These are phyloP conservation scores for Hansenula lynferdii DNA, from an alignment of 1,139 yeast species.

Conservation along the genomic window DNA sequence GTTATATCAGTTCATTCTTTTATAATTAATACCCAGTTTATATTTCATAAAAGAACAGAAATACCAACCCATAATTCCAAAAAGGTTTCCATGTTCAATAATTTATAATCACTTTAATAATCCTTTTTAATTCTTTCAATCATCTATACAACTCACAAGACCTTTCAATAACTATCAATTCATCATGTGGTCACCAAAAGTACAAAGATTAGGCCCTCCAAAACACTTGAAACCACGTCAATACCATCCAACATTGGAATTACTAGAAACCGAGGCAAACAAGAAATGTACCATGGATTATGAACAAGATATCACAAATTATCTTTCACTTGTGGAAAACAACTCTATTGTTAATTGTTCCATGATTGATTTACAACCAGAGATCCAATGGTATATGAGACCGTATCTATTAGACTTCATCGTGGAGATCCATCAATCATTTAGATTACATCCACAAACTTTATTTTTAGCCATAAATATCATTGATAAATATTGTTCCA, in stretches of 20 bases:
- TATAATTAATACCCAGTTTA: too few species aligned
- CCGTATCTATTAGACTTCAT: conserved; percentile 82
- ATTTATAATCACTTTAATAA: too few species aligned
- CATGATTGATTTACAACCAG: conserved; percentile 90
- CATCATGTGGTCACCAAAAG: conserved; percentile 2
- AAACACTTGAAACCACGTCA: conserved; percentile 17
- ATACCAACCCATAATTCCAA: too few species aligned
- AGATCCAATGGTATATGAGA: conserved; percentile 89
- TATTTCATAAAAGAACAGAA: too few species aligned
- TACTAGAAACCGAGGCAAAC: conserved; percentile 16
- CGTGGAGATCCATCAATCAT: conserved; percentile 71
- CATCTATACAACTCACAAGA: too few species aligned
- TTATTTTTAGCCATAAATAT: conserved; percentile 74
- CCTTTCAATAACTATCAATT: not conserved
- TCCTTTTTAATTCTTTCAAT: not conserved
- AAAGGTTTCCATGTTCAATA: not conserved
- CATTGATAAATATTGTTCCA: conserved; percentile 88
- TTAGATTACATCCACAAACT: conserved; percentile 72
- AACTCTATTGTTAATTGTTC: conserved; percentile 43
- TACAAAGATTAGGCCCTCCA: conserved; percentile 20
- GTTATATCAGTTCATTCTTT: not conserved
- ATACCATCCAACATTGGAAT: conserved; percentile 19
- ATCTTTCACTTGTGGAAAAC: conserved; percentile 27
- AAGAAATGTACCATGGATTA: conserved; percentile 14
- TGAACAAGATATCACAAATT: conserved; percentile 21